A percentile compares a stretch with the other conserved stretches of the same genome.
Evolutionary conservation across 192 early-diverging fungal species (phyloP).

Genomic region (Umbelopsis ramanniana): DNA sequence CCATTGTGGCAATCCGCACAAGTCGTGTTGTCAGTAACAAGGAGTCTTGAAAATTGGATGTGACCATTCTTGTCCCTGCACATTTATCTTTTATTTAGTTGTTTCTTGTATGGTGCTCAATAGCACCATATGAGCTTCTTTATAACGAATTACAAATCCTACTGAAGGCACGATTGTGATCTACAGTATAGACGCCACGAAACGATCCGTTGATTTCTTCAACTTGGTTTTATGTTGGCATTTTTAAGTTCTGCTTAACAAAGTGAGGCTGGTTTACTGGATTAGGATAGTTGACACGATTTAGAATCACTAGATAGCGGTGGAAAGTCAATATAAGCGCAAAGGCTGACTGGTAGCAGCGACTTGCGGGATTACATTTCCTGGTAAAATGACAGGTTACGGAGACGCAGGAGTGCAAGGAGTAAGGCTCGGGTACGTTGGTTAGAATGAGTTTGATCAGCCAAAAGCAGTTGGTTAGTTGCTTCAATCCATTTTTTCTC

Average conservation of each 20-base stretch:
- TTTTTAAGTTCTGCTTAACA: too few relatives aligned
- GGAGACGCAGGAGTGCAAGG: conserved; percentile 16
- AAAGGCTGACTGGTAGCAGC: not conserved
- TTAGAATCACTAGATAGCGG: too few relatives aligned
- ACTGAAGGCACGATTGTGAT: too few relatives aligned
- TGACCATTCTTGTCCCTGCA: not conserved
- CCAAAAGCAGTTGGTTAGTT: not conserved
- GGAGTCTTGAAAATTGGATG: not conserved
- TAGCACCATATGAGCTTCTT: not conserved
- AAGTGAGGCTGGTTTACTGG: too few relatives aligned
- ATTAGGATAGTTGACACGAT: too few relatives aligned
- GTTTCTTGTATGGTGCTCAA: not conserved
- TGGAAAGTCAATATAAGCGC: too few relatives aligned
- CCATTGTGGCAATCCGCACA: not conserved
- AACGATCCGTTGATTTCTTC: too few relatives aligned
- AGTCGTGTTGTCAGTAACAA: conserved; percentile 18
- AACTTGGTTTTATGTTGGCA: too few relatives aligned
- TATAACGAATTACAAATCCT: too few relatives aligned
- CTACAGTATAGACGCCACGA: too few relatives aligned
- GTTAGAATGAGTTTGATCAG: not conserved
- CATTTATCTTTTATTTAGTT: conserved; percentile 5
- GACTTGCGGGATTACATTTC: not conserved
- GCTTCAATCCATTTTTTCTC: not conserved
- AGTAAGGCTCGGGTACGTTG: conserved; percentile 18
- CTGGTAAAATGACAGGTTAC: not conserved